Base-by-base conservation (phyloP, 495 filamentous ascomycete genomes). In the Niebla homalea region DNA sequence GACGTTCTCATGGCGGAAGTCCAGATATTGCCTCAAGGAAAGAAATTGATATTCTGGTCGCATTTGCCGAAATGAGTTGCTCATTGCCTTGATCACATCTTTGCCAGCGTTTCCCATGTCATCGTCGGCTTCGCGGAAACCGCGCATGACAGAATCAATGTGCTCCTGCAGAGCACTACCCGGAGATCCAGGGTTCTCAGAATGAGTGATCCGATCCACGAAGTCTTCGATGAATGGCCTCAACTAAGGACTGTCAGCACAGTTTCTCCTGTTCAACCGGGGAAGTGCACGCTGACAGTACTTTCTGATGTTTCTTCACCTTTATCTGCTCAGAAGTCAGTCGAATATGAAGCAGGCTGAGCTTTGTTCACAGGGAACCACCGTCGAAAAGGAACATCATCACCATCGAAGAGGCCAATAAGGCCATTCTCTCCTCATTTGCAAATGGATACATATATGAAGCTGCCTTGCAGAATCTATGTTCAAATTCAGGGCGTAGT, bases 311-410 rank as follows among this genome's bases (percentile, higher is more conserved):
- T 47, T 35, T 51, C 53, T 36, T 51, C 48, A n/a, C 20, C 48
- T 51, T 48, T 48, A 26, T 55, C 53, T 47, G 40, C 15, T 21
- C 21, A 0, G n/a, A n/a, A n/a, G n/a, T n/a, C n/a, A n/a, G n/a
- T n/a, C n/a, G n/a, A n/a, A n/a, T 36, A 4, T 5, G 15, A 21
- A 19, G n/a, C 15, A 39, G 14, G 10, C 5, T 18, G 1, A 15
- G n/a, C 8, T 32, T 39, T 55, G 2, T 29, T 23, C 3, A 16
- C 16, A 37, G 20, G 12, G 25, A 51, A 10, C 41, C 23, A 51
- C 53, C 53, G 36, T 55, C 53, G 21, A 46, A 55, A 4, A 55
- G 6, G 23, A 55, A 55, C 15, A 21, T 19, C 32, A 55, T 29
- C 5, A 55, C 38, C 53, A 51, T 55, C n/a, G 29, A 42, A 25